A percentile compares a stretch with the other conserved stretches of the same genome.
phyloP scores from a whole-genome alignment of 1,284 basidiomycete species.

The Cronartium quercuum region DNA sequence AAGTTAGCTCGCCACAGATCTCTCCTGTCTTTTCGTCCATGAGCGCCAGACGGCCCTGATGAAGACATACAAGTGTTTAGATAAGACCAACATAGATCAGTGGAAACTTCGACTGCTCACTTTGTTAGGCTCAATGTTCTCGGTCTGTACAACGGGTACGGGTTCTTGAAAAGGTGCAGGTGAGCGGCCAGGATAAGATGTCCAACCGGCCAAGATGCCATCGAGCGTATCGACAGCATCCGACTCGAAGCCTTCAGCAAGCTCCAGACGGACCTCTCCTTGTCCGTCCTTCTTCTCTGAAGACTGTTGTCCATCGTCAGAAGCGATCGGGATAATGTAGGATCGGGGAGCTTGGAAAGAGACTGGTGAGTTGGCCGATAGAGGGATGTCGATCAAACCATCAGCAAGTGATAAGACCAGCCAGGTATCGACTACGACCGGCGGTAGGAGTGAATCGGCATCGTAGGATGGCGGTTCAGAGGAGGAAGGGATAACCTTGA shows the following conservation, averaged over 20 bases:
- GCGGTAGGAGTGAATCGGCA: background rate
- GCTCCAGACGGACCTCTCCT: background rate
- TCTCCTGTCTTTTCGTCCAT: conserved; percentile 36
- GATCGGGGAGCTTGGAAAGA: conserved; percentile 1
- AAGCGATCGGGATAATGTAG: conserved; percentile 10
- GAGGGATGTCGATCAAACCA: conserved; percentile 32
- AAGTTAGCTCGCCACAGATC: conserved; percentile 28
- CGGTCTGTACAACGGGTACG: too few relatives aligned
- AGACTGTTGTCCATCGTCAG: background rate
- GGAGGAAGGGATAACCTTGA: conserved; percentile 6
- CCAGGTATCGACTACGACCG: conserved; percentile 5
- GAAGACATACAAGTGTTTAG: too few relatives aligned
- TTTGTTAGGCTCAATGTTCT: too few relatives aligned
- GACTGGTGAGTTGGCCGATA: background rate
- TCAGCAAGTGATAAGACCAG: conserved; percentile 26
- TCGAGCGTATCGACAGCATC: conserved; percentile 22
- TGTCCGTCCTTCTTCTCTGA: background rate
- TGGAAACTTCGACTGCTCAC: too few relatives aligned
- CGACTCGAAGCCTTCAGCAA: background rate
- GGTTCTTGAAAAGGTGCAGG: background rate
- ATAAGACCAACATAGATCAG: too few relatives aligned
- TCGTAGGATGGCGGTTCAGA: conserved; percentile 4
- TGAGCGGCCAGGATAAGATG: conserved; percentile 7
- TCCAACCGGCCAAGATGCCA: conserved; percentile 18
- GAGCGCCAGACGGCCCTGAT: conserved; percentile 24